Percentiles rank a stretch among this genome's conserved stretches.
Evolutionary conservation across 352 stramenopile genomes (phyloP).

Genomic region (Phytophthora pseudosyringae): DNA sequence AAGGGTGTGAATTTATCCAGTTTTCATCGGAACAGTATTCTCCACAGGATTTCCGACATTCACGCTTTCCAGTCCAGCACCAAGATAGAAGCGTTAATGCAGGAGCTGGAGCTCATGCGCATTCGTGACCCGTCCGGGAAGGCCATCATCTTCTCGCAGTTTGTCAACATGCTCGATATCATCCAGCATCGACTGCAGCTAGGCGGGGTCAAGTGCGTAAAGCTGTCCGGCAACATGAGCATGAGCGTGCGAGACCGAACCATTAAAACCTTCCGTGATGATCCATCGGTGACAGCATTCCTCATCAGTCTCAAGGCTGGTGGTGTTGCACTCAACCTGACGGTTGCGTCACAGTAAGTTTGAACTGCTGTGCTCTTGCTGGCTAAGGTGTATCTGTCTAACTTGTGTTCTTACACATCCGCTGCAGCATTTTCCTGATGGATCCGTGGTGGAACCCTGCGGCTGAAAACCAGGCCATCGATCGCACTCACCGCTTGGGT

Average conservation of each 20-base stretch:
- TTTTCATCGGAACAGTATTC: conserved; percentile 78
- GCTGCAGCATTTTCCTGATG: conserved; percentile 94
- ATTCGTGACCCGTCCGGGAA: conserved; percentile 94
- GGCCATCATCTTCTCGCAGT: conserved; percentile 98
- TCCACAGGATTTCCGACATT: conserved; percentile 68
- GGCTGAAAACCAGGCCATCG: conserved; percentile 95
- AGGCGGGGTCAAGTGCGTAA: conserved; percentile 89
- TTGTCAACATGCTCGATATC: conserved; percentile 99
- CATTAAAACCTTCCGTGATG: conserved; percentile 85
- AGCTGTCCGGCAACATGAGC: conserved; percentile 92
- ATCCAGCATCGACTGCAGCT: conserved; percentile 96
- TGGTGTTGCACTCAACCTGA: conserved; percentile 99
- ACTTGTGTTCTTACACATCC: conserved; percentile 17
- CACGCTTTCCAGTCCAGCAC: conserved; percentile 90
- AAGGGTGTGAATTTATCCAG: conserved; percentile 56
- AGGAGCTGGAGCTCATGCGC: conserved; percentile 96
- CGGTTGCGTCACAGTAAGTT: conserved; percentile 94
- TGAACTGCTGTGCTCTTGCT: neutral
- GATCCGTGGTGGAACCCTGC: conserved; percentile 99
- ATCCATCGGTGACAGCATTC: conserved; percentile 94
- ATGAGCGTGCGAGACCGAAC: conserved; percentile 87
- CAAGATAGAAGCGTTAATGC: conserved; percentile 98
- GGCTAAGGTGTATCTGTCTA: conserved; percentile 13
- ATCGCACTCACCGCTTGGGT: conserved; percentile 97
- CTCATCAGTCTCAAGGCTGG: conserved; percentile 99